Evolutionary conservation across 768 basidiomycete species (phyloP), one percentile per base, ranked within the genome.

Genomic region (Mycena maculata): DNA sequence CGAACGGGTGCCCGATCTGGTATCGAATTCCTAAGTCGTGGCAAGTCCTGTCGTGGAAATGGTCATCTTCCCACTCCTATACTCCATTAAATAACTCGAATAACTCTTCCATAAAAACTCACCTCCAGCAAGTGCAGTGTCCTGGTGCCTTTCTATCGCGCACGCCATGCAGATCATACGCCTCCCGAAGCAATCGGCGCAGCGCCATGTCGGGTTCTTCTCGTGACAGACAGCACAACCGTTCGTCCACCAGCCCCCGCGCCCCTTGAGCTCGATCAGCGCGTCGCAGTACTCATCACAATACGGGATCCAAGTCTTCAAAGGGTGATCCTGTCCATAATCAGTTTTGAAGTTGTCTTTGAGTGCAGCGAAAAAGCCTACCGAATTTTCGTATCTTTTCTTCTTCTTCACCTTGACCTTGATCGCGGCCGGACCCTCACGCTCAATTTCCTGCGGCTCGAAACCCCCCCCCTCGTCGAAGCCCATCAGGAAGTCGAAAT

Each of bases 111-210:
- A n/a, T 4, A 22, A n/a, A 10, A 20, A 41, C 23, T n/a, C 48
- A 73, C 74, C 72, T 75, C 47, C 22, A 73, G 22, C 13, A 55
- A 25, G 62, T 75, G 74, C 13, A 75, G 45, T 2, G 68, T 56
- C 27, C 1, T 13, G 22, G 53, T 75, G 74, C 9, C 25, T n/a
- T 4, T 71, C 44, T 4, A 66, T 13, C 18, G 67, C 20, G 49
- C 74, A 76, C 6, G 39, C 16, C 10, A 22, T 31, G 38, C 74
- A 74, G 7, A 68, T 22, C 25, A 68, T n/a, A 18, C 52, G 23
- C 8, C 18, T 13, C 22, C 60, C 67, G 55, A 49, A 42, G 41
- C 74, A 75, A 23, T 71, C 70, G 18, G 22, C 25, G 33, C 71
- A 72, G 1, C 71, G 65, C 49, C 64, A 66, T 1, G 25, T 18